These are phyloP conservation scores for Pythium folliculosum DNA, from an alignment of 352 stramenopile species.

Conservation along the genomic window DNA sequence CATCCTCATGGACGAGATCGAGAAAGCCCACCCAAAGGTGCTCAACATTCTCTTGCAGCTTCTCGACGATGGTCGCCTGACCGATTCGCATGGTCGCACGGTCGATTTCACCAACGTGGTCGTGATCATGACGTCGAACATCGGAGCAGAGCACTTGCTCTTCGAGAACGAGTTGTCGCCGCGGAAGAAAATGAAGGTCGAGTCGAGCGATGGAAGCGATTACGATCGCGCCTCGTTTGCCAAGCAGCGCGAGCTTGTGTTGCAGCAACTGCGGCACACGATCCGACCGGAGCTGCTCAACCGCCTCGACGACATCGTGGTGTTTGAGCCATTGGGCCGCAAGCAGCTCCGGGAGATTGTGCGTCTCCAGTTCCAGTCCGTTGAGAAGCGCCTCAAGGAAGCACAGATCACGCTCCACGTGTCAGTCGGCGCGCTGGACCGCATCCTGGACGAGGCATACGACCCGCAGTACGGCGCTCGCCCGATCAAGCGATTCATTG, in stretches of 20 bases:
- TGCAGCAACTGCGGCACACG: conserved; percentile 83
- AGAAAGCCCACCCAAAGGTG: conserved; percentile 97
- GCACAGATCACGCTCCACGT: conserved; percentile 68
- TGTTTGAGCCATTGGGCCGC: conserved; percentile 94
- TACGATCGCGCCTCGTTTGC: conserved; percentile 40
- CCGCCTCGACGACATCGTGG: conserved; percentile 94
- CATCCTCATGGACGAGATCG: conserved; percentile 97
- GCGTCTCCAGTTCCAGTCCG: conserved; percentile 91
- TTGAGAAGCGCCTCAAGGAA: conserved; percentile 74
- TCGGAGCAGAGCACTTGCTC: conserved; percentile 92
- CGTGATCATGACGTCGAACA: conserved; percentile 98
- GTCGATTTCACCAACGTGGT: conserved; percentile 98
- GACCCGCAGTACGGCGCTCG: conserved; percentile 94
- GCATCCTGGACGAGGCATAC: conserved; percentile 92
- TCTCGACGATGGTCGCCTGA: conserved; percentile 97
- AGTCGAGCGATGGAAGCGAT: conserved; percentile 31
- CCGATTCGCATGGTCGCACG: conserved; percentile 94
- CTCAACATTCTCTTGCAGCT: conserved; percentile 97
- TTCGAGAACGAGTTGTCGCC: conserved; percentile 58
- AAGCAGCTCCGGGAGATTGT: conserved; percentile 92
- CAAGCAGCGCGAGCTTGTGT: conserved; percentile 77
- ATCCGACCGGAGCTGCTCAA: conserved; percentile 97
- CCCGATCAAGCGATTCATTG: conserved; percentile 95
- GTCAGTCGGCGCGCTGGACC: conserved; percentile 84
- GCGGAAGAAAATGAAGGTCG: conserved; percentile 63